A percentile compares a stretch with the other conserved stretches of the same genome.
phyloP scores from a whole-genome alignment of 495 filamentous ascomycete genomes.

The Penicillium cosmopolitanum region DNA sequence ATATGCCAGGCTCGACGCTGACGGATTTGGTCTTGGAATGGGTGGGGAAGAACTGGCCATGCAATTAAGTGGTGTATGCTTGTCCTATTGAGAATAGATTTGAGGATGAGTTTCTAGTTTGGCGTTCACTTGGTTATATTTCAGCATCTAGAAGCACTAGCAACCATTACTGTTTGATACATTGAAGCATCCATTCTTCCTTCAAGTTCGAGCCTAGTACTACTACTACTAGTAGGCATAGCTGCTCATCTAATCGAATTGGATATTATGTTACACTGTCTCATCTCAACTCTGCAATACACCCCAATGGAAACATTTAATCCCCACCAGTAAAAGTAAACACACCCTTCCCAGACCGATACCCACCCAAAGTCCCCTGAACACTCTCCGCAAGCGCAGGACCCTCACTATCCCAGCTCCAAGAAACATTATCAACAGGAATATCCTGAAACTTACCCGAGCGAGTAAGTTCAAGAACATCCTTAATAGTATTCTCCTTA shows the following conservation, averaged over 20 bases:
- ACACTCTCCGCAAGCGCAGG: slow-evolving; percentile 63
- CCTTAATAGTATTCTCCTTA: slow-evolving; percentile 77
- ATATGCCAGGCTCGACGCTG: slow-evolving; percentile 67
- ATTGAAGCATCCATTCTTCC: no score
- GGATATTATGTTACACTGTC: neutral
- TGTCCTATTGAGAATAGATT: no score
- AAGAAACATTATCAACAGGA: slow-evolving; percentile 76
- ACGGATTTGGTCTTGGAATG: slow-evolving; percentile 76
- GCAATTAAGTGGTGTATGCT: slow-evolving; percentile 9
- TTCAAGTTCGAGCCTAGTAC: no score
- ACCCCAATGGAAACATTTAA: neutral
- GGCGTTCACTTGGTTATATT: no score
- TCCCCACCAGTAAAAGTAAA: slow-evolving; percentile 72
- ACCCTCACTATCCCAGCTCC: slow-evolving; percentile 78
- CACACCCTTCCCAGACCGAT: slow-evolving; percentile 82
- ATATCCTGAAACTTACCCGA: slow-evolving; percentile 79
- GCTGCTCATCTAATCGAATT: no score
- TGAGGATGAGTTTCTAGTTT: no score
- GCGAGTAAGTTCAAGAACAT: slow-evolving; percentile 75
- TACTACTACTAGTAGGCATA: no score
- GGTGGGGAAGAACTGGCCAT: slow-evolving; percentile 79
- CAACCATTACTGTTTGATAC: no score
- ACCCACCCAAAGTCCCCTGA: slow-evolving; percentile 78
- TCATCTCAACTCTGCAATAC: neutral
- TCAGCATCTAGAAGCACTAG: no score